These are phyloP conservation scores for Puya raimondii DNA, from an alignment of 176 grass and related monocot species.

Conservation along the genomic window DNA sequence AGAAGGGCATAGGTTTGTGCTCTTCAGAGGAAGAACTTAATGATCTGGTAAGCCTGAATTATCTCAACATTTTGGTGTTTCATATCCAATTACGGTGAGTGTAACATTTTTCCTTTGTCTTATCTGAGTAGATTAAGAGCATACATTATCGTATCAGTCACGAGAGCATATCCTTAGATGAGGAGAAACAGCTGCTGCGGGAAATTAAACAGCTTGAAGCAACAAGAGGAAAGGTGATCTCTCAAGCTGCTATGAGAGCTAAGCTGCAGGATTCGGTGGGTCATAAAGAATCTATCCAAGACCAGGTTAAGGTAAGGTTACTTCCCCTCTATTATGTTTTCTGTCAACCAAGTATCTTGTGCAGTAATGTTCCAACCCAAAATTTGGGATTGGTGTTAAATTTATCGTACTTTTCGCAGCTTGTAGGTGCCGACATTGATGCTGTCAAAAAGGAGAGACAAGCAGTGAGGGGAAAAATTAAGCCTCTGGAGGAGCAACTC, in stretches of 20 bases:
- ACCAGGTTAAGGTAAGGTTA: constrained; percentile 81
- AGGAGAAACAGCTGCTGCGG: constrained; percentile 82
- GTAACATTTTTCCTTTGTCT: not conserved
- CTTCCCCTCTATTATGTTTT: not conserved
- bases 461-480: constrained; percentile 58
- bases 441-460: constrained; percentile 53
- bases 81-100: not conserved
- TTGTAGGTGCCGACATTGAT: constrained; percentile 45
- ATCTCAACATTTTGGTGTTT: constrained; percentile 3
- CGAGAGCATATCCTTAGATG: constrained; percentile 71
- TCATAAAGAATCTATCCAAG: constrained; percentile 82
- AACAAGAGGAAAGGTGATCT: constrained; percentile 66
- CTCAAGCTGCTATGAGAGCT: constrained; percentile 53
- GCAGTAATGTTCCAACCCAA: not conserved
- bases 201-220: constrained; percentile 87
- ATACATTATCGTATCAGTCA: constrained; percentile 73
- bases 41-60: constrained; percentile 41
- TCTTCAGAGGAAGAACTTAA: constrained; percentile 94
- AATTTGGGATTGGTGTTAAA: not conserved
- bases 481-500: constrained; percentile 46
- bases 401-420: constrained; percentile 4
- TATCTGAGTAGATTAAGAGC: constrained; percentile 61
- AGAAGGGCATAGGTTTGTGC: constrained; percentile 73
- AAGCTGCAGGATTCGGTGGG: constrained; percentile 69
- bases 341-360: not conserved